Percentiles rank a stretch among this genome's conserved stretches.
phyloP scores from a whole-genome alignment of 2,329 filamentous ascomycete species.

The Verruconis gallopava region DNA sequence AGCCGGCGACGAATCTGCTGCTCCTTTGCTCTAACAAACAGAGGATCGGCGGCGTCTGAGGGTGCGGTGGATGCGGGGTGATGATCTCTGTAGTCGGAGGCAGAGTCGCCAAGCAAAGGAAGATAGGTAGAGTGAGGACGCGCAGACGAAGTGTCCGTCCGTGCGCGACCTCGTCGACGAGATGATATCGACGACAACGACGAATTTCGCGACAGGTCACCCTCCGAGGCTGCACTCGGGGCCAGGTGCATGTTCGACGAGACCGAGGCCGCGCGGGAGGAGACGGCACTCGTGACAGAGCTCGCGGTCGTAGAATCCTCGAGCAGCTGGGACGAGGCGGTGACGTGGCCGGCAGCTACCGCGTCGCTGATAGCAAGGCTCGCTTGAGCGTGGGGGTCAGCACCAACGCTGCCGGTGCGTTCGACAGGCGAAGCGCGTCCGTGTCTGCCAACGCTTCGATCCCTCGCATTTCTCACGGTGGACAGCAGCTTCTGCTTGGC shows the following conservation, averaged over 20 bases:
- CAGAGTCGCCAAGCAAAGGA: constrained; percentile 8
- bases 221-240: constrained; percentile 12
- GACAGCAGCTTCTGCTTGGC: constrained; percentile 34
- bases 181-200: constrained; percentile 27
- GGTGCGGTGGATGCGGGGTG: background rate
- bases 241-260: background rate
- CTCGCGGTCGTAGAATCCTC: constrained; percentile 23
- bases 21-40: constrained; percentile 25
- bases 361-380: constrained; percentile 51
- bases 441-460: constrained; percentile 34
- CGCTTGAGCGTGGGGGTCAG: constrained; percentile 51
- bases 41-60: background rate
- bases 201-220: constrained; percentile 24
- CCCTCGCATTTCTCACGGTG: constrained; percentile 24
- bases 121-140: constrained; percentile 16
- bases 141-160: constrained; percentile 12
- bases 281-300: constrained; percentile 29
- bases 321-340: constrained; percentile 36
- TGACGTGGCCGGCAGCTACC: constrained; percentile 45
- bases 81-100: background rate
- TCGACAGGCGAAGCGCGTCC: constrained; percentile 50
- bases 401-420: constrained; percentile 36
- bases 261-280: constrained; percentile 22
- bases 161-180: constrained; percentile 12
- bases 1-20: constrained; percentile 23